Percentiles rank a stretch among this genome's conserved stretches.
Evolutionary conservation across 306 rosid species (phyloP).

Genomic region (Castanospermum australe): DNA sequence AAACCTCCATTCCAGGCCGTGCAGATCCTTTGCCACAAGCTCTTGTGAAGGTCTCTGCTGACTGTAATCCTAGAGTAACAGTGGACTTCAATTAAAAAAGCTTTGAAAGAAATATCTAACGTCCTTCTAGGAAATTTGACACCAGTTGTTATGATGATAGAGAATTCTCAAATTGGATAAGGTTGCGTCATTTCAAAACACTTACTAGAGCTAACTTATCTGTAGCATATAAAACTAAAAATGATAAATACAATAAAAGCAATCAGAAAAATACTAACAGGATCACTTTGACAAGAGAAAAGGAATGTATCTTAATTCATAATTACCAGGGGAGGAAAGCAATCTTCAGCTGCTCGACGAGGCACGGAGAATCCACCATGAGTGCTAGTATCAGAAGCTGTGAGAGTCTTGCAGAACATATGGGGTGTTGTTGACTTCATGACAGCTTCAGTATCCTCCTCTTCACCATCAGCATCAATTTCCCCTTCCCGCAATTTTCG

Average conservation of each 20-base stretch:
- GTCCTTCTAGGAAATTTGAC: background rate
- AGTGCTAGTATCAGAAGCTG: conserved; percentile 96
- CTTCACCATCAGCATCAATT: conserved; percentile 53
- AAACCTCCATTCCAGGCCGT: conserved; percentile 87
- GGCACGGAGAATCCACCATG: conserved; percentile 99
- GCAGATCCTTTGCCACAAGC: conserved; percentile 92
- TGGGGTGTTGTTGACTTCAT: conserved; percentile 77
- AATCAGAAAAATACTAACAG: background rate
- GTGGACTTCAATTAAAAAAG: background rate
- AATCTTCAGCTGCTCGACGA: conserved; percentile 96
- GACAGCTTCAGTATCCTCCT: conserved; percentile 57
- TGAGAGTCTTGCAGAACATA: conserved; percentile 96
- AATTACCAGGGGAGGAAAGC: conserved; percentile 90
- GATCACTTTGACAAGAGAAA: background rate
- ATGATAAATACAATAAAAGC: background rate
- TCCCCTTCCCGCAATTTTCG: conserved; percentile 52
- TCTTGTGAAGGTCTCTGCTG: conserved; percentile 96
- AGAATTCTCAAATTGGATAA: background rate
- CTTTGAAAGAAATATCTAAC: background rate
- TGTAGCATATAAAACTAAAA: background rate
- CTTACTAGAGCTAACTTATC: background rate
- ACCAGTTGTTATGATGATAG: background rate
- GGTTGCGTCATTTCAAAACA: background rate
- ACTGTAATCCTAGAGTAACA: conserved; percentile 63
- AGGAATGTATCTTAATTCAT: conserved; percentile 3